phyloP scores from a whole-genome alignment of 2,329 filamentous ascomycete genomes.

The Grosmannia huntii region DNA sequence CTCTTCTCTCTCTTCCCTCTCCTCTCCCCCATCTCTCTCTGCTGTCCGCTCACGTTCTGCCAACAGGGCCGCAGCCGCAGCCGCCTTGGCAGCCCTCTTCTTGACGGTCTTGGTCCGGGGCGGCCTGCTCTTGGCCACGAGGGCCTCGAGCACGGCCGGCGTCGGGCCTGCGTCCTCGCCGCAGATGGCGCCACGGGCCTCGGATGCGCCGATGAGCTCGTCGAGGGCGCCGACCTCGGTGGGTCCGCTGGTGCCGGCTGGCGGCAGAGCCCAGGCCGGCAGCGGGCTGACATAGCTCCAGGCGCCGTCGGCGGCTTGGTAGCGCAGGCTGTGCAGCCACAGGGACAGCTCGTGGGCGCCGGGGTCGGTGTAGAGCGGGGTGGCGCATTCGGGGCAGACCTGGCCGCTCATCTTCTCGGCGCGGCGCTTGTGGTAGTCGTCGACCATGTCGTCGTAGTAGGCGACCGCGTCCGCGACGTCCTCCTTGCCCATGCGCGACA shows the following conservation, averaged over 20 bases:
- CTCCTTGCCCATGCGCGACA: slow-evolving; percentile 85
- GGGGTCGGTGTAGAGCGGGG: slow-evolving; percentile 85
- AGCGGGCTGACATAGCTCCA: slow-evolving; percentile 84
- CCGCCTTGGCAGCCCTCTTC: not conserved
- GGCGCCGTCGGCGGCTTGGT: slow-evolving; percentile 67
- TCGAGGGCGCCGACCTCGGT: slow-evolving; percentile 51
- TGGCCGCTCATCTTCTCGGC: slow-evolving; percentile 89
- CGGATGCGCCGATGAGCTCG: slow-evolving; percentile 41
- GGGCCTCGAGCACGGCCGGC: not conserved
- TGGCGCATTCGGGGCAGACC: slow-evolving; percentile 68
- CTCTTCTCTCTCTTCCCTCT: not conserved
- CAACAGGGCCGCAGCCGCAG: no score
- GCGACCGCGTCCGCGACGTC: slow-evolving; percentile 83
- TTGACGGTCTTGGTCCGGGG: not conserved
- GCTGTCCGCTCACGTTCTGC: not conserved
- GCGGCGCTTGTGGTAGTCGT: slow-evolving; percentile 77
- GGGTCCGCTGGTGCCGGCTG: slow-evolving; percentile 57
- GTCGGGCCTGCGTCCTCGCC: not conserved
- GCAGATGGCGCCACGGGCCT: not conserved
- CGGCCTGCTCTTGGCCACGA: not conserved
- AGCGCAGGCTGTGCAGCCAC: slow-evolving; percentile 84
- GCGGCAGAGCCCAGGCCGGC: slow-evolving; percentile 78
- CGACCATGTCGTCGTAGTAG: slow-evolving; percentile 89
- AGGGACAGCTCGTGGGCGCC: slow-evolving; percentile 81
- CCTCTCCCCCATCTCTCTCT: not conserved